Evolutionary conservation across 305 asterid genomes (phyloP), one percentile per base, ranked within the genome.

Genomic region (Salvia sclarea): DNA sequence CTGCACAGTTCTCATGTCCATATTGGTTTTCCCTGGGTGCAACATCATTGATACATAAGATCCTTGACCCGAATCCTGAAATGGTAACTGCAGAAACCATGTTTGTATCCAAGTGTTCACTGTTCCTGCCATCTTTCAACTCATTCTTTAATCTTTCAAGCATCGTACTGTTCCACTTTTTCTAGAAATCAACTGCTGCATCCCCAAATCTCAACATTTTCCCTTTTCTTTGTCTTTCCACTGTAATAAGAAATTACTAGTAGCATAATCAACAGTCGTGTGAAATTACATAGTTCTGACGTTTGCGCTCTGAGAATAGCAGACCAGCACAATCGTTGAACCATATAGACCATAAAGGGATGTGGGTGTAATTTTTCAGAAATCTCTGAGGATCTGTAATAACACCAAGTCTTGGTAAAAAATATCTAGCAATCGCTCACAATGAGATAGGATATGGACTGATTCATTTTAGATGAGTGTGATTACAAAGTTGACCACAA

Each of bases 1-100:
- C 90, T 72, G 97, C 98, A 18, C 85, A 87, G 35, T 94, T 91
- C 81, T 78, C 84, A 18, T 94, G 92, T 77, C 99, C 99, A 66
- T 78, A 61, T 68, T 94, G 96, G 98, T 87, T 94, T 81, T 85
- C 98, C 76, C 82, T 88, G 6, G 88, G 83, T 64, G 91, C 85
- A 61, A 77, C 75, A 57, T 82, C 90, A 64, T 75, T 94, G 83
- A 81, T 94, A 71, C 88, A 63, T 47, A 85, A 81, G 84, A 78
- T 91, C 75, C 96, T 94, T 38, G 92, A 94, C 80, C 92, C 96
- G 43, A 86, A 87, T 73, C 96, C 98, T 54, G 84, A 77, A 76
- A 81, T 91, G 64, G 98, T 94, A 78, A 85, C 94, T 88, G 56
- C 45, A 68, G 60, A 38, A 14, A 70, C 68, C 65, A 6, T 12